A percentile compares a stretch with the other conserved stretches of the same genome.
phyloP scores from a whole-genome alignment of 345 rosid species.

The Gossypium stocksii region DNA sequence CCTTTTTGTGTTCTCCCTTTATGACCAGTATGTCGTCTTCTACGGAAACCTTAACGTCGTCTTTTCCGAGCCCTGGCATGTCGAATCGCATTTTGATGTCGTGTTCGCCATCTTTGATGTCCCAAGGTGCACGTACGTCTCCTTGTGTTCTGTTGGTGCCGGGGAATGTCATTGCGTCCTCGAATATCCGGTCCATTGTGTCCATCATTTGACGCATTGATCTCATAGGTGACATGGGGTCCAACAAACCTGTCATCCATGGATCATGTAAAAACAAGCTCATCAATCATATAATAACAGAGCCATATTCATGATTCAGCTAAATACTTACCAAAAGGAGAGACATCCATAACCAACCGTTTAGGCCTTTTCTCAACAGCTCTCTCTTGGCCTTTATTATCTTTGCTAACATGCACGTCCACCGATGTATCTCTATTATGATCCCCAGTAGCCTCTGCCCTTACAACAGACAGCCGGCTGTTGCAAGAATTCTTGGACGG shows the following conservation, averaged over 20 bases:
- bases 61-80: conserved; percentile 80
- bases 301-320: background rate
- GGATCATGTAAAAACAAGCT: background rate
- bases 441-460: conserved; percentile 37
- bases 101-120: conserved; percentile 64
- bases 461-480: conserved; percentile 22
- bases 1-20: conserved; percentile 58
- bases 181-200: conserved; percentile 70
- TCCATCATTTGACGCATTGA: conserved; percentile 77
- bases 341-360: conserved; percentile 41
- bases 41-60: conserved; percentile 61
- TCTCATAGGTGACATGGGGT: conserved; percentile 68
- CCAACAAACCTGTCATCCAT: conserved; percentile 42
- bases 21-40: conserved; percentile 63
- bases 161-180: conserved; percentile 38
- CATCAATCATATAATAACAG: background rate
- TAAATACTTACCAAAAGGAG: conserved; percentile 56
- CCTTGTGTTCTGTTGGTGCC: conserved; percentile 30
- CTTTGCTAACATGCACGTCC: conserved; percentile 48
- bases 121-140: conserved; percentile 69
- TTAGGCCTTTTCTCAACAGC: conserved; percentile 46
- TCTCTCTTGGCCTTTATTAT: conserved; percentile 35
- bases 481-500: conserved; percentile 15
- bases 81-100: conserved; percentile 82
- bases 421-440: conserved; percentile 35